These are phyloP conservation scores for Xylariales sp. DNA, from an alignment of 2,329 filamentous ascomycete genomes.

Conservation along the genomic window DNA sequence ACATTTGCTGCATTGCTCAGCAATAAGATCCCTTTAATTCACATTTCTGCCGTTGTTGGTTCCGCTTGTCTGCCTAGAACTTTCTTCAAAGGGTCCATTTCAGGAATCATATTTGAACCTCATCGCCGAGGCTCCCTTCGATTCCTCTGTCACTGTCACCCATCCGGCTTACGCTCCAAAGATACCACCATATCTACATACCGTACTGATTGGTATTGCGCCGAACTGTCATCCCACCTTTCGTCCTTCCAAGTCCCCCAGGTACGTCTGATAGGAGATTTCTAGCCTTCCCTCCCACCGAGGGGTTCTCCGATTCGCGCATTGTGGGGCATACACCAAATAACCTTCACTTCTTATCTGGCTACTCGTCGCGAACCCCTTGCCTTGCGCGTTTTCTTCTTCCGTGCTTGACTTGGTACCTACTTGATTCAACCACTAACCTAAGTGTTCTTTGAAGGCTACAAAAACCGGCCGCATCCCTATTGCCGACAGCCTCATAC, in stretches of 20 bases:
- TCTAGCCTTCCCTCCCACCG: neutral
- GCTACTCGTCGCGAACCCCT: neutral
- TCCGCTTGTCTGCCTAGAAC: constrained; percentile 11
- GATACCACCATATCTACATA: neutral
- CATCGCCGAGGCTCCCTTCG: neutral
- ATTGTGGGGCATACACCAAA: constrained; percentile 5
- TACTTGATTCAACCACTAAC: neutral
- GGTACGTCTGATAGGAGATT: constrained; percentile 2
- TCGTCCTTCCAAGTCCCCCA: neutral
- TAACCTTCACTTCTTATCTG: neutral
- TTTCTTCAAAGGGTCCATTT: constrained; percentile 4
- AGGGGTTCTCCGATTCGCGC: constrained; percentile 4
- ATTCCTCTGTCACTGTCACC: neutral
- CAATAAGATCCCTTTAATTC: constrained; percentile 1
- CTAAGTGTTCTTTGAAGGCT: too few species aligned
- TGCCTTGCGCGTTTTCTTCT: neutral
- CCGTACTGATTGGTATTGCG: neutral
- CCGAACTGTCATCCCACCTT: neutral
- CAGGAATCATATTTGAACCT: neutral
- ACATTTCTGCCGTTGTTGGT: neutral
- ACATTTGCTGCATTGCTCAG: constrained; percentile 7
- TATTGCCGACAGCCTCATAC: neutral
- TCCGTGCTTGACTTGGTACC: neutral
- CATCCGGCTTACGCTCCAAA: too few species aligned
- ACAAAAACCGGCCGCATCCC: too few species aligned